phyloP scores from a whole-genome alignment of 1,284 basidiomycete species.

The Ustilago curta region DNA sequence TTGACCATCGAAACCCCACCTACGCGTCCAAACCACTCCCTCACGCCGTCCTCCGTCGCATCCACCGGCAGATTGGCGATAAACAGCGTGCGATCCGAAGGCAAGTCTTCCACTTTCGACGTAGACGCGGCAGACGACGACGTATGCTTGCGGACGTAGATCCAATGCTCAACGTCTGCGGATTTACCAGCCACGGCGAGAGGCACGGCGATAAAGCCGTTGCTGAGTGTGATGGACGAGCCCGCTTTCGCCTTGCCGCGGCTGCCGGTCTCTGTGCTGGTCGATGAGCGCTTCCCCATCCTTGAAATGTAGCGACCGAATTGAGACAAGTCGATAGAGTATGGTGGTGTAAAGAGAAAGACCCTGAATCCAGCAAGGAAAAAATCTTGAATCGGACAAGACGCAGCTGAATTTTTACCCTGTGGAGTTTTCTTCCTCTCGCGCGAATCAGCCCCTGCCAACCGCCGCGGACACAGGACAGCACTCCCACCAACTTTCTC shows the following conservation, averaged over 20 bases:
- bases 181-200: conserved; percentile 6
- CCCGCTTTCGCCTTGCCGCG: not conserved
- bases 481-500: not conserved
- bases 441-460: not conserved
- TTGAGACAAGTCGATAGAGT: not conserved
- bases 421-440: conserved; percentile 8
- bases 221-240: conserved; percentile 12
- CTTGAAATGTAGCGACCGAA: not conserved
- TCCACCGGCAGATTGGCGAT: conserved; percentile 64
- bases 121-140: conserved; percentile 5
- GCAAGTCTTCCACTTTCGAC: conserved; percentile 23
- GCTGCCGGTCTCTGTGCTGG: not conserved
- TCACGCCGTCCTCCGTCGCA: conserved; percentile 53
- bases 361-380: not conserved
- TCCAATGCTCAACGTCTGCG: conserved; percentile 24
- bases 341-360: not conserved
- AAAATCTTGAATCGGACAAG: not conserved
- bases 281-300: conserved; percentile 17
- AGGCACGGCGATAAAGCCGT: conserved; percentile 43
- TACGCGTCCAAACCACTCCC: conserved; percentile 56
- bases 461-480: not conserved
- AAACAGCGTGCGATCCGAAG: conserved; percentile 60
- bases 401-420: conserved; percentile 1
- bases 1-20: conserved; percentile 53
- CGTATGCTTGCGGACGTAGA: conserved; percentile 37